Percentiles rank a stretch among this genome's conserved stretches.
These are phyloP conservation scores for Tricholoma saponaceum DNA, from an alignment of 768 basidiomycete genomes.

Conservation along the genomic window DNA sequence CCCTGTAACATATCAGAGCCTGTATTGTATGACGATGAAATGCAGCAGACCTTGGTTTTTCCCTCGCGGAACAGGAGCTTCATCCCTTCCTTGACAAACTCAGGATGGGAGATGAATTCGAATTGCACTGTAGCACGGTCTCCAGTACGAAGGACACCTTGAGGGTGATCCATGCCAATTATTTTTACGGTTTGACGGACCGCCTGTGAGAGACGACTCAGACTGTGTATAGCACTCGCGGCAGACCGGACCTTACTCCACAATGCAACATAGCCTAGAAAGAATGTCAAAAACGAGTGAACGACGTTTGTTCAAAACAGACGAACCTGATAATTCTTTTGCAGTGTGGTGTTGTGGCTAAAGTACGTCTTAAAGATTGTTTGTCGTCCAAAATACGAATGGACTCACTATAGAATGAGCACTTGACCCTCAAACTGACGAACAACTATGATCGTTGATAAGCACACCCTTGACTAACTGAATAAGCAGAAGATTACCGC, in stretches of 20 bases:
- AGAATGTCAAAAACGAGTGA: not conserved
- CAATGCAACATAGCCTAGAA: slow-evolving; percentile 87
- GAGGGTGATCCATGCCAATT: slow-evolving; percentile 85
- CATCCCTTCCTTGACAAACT: slow-evolving; percentile 91
- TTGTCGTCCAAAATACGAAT: not conserved
- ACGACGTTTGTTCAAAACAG: not conserved
- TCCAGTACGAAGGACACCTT: slow-evolving; percentile 87
- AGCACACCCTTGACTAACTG: not conserved
- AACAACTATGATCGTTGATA: slow-evolving; percentile 46
- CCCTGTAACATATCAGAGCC: slow-evolving; percentile 40
- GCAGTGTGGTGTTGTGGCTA: slow-evolving; percentile 90
- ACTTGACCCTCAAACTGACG: slow-evolving; percentile 91
- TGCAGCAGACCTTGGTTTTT: slow-evolving; percentile 77
- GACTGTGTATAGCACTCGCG: not conserved
- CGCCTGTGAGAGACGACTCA: slow-evolving; percentile 44
- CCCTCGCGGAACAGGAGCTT: slow-evolving; percentile 93
- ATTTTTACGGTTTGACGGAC: slow-evolving; percentile 91
- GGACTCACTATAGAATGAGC: slow-evolving; percentile 81
- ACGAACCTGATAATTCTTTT: slow-evolving; percentile 86
- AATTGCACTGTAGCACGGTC: slow-evolving; percentile 94
- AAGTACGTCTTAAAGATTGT: not conserved
- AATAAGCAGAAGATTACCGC: slow-evolving; percentile 40
- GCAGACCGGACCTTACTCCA: slow-evolving; percentile 49
- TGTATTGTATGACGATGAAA: slow-evolving; percentile 1
- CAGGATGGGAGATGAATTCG: slow-evolving; percentile 89